These are phyloP conservation scores for Psilocybe cubensis DNA, from an alignment of 768 basidiomycete genomes.

Conservation along the genomic window DNA sequence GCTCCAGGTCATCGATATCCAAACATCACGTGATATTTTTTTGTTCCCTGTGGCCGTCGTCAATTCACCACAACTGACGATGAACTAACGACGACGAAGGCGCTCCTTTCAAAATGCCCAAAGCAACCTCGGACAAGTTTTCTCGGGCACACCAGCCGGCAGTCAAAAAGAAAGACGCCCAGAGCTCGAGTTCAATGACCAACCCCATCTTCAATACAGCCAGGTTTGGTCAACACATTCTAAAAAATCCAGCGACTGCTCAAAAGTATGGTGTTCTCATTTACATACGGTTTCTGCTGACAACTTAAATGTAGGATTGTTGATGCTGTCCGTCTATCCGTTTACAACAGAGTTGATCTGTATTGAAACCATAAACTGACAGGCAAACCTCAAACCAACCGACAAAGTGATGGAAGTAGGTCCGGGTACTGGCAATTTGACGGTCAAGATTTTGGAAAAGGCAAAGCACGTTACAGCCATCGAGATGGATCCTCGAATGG, in stretches of 20 bases:
- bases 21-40: too few species aligned
- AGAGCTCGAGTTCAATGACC: slow-evolving; percentile 50
- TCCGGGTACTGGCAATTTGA: slow-evolving; percentile 96
- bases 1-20: too few species aligned
- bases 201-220: slow-evolving; percentile 95
- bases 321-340: slow-evolving; percentile 40
- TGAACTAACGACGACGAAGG: too few species aligned
- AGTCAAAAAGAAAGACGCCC: slow-evolving; percentile 48
- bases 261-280: slow-evolving; percentile 65
- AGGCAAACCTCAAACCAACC: slow-evolving; percentile 92
- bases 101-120: slow-evolving; percentile 66
- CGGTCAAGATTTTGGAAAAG: slow-evolving; percentile 90
- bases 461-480: slow-evolving; percentile 92
- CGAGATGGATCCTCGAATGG: slow-evolving; percentile 99
- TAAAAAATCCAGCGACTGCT: slow-evolving; percentile 91
- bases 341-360: background rate
- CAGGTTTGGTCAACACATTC: slow-evolving; percentile 95
- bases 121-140: slow-evolving; percentile 78
- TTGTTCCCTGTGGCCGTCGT: too few species aligned
- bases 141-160: slow-evolving; percentile 71
- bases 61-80: too few species aligned
- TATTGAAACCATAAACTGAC: slow-evolving; percentile 6
- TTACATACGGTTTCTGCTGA: slow-evolving; percentile 9
- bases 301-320: slow-evolving; percentile 39
- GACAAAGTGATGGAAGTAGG: slow-evolving; percentile 98